These are phyloP conservation scores for Zostera marina DNA, from an alignment of 116 monocot genomes.

Conservation along the genomic window DNA sequence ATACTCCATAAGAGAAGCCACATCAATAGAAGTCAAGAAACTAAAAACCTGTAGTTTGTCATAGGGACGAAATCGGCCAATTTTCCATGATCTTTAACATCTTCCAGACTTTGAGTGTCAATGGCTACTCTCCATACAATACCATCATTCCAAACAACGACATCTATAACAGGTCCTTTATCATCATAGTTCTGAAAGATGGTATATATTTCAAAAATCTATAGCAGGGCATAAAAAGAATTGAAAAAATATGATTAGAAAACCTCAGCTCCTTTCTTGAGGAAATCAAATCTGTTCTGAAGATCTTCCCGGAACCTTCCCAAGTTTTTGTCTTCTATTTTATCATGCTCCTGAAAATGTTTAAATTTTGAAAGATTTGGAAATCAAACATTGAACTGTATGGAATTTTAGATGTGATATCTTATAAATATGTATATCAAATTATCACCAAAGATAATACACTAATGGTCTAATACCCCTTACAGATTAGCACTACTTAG, in stretches of 20 bases:
- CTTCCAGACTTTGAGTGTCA: slow-evolving; percentile 77
- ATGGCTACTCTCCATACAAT: slow-evolving; percentile 87
- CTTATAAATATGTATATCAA: not conserved
- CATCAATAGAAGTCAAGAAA: not conserved
- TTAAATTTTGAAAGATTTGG: not conserved
- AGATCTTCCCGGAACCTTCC: slow-evolving; percentile 64
- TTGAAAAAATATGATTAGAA: slow-evolving; percentile 2
- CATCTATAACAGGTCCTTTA: slow-evolving; percentile 80
- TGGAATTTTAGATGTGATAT: not conserved
- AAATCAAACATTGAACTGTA: slow-evolving; percentile 4
- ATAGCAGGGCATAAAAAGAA: slow-evolving; percentile 1
- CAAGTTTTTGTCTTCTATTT: slow-evolving; percentile 48
- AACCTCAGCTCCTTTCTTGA: slow-evolving; percentile 67
- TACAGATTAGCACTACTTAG: too few relatives aligned
- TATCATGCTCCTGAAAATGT: slow-evolving; percentile 46
- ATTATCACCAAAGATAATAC: too few relatives aligned
- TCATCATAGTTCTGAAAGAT: slow-evolving; percentile 81
- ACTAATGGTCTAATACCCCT: too few relatives aligned
- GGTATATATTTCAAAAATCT: slow-evolving; percentile 1
- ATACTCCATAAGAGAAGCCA: not conserved
- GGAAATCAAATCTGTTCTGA: slow-evolving; percentile 77
- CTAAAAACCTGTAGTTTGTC: slow-evolving; percentile 80
- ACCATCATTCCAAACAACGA: slow-evolving; percentile 94
- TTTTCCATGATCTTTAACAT: slow-evolving; percentile 43
- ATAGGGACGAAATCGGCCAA: slow-evolving; percentile 82